Evolutionary conservation across 2,329 filamentous ascomycete species (phyloP), one percentile per base, ranked within the genome.

Genomic region (Achaetomium macrosporum): DNA sequence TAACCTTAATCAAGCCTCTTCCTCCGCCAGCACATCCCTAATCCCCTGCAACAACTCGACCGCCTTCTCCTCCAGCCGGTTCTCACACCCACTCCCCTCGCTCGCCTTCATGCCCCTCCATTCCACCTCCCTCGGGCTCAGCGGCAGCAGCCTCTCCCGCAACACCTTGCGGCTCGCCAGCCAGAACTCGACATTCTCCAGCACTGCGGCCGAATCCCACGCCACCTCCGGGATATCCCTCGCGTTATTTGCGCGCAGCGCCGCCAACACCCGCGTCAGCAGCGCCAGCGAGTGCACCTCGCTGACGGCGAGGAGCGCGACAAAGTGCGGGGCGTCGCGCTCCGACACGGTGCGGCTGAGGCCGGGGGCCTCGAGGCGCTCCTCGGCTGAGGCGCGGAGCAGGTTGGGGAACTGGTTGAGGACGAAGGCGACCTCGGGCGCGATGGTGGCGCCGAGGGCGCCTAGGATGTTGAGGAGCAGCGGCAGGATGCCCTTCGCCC

Each of bases 351-450:
- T 81, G 31, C 79, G 74, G 59, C 75, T 79, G 6, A 76, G 73
- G 0, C 78, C 69, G 19, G 81, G 74, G 33, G 81, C 73, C 64
- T 88, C 85, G 57, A 97, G 83, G 1, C 87, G 80, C 47, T 83
- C 81, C 47, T 83, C 81, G 8, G 86, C 79, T 12, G 88, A 88
- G 30, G 88, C 82, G 40, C 74, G 71, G 10, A 99, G 77, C 54
- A 97, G 84, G 43, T 83, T 79, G 11, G 88, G 85, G 68, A 96
- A 99, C 66, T 90, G 87, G 65, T 95, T 95, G 29, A 99, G 77
- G 65, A 97, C 95, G 53, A 85, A 84, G 0, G 87, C 82, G 6
- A 97, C 82, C 68, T 99, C 93, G 0, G 85, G 82, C 0, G 90
- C 91, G 43, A 95, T 83, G 1, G 88, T 87, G 1, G 84, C 79